These are phyloP conservation scores for Torulaspora pretoriensis DNA, from an alignment of 1,139 yeast genomes.

Conservation along the genomic window DNA sequence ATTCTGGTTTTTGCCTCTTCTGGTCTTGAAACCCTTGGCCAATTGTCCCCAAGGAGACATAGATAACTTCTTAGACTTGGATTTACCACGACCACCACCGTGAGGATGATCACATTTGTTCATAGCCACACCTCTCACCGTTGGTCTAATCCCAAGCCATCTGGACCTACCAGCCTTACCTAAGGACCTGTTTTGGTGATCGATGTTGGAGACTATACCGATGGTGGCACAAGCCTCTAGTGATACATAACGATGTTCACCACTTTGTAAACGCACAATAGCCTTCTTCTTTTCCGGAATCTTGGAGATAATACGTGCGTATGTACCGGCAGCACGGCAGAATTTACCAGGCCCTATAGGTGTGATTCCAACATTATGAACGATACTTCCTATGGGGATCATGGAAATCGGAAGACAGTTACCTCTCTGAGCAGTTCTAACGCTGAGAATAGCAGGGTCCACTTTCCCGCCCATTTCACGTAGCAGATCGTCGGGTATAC, in stretches of 20 bases:
- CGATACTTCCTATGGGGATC: conserved; percentile 90
- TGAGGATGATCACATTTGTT: conserved; percentile 97
- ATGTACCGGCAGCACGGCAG: conserved; percentile 92
- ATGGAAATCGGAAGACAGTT: conserved; percentile 87
- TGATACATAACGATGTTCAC: conserved; percentile 89
- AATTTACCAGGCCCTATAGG: conserved; percentile 81
- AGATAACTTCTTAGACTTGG: conserved; percentile 90
- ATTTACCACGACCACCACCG: conserved; percentile 99
- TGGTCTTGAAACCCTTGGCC: conserved; percentile 90
- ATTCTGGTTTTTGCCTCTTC: conserved; percentile 82
- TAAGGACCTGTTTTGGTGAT: conserved; percentile 81
- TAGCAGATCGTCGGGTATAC: conserved; percentile 75
- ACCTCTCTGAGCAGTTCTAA: conserved; percentile 87
- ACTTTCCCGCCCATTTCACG: conserved; percentile 63
- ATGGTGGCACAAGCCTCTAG: conserved; percentile 88
- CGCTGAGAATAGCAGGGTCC: conserved; percentile 87
- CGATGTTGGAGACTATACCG: conserved; percentile 92
- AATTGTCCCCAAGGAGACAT: conserved; percentile 96
- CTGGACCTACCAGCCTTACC: conserved; percentile 98
- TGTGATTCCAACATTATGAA: conserved; percentile 81
- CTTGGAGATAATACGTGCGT: conserved; percentile 83
- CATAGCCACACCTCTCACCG: conserved; percentile 98
- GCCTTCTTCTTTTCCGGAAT: conserved; percentile 68
- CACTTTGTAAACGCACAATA: conserved; percentile 76
- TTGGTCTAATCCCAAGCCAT: conserved; percentile 89